Evolutionary conservation across 352 stramenopile species (phyloP), one percentile per base, ranked within the genome.

Genomic region (Phytophthora ohioensis): DNA sequence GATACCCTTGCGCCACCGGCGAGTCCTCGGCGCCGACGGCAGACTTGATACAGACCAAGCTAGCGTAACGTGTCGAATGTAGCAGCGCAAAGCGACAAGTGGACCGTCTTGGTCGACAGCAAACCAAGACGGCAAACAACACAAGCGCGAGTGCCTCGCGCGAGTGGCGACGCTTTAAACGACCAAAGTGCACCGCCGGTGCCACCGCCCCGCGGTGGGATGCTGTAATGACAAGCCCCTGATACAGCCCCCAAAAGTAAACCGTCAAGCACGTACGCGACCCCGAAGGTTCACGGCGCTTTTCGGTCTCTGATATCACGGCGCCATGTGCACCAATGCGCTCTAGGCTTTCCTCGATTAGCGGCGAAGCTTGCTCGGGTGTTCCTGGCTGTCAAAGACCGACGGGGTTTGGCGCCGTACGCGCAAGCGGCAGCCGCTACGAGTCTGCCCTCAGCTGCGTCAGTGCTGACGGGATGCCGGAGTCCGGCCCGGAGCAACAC

Each of bases 271-370:
- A 61, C 56, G 56, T 63, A 60, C 32, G 27, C 34, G 31, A 56
- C 38, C 17, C 55, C 49, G 45, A 59, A 64, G 36, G 15, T 66
- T 54, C 64, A 60, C 17, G 41, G 38, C 52, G 47, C 35, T 49
- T 42, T 54, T 47, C 15, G 35, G 7, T 8, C 43, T 8, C 31
- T 10, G 6, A 54, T 36, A 54, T 39, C 32, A 43, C 31, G 43
- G 6, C 43, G 27, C 43, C 27, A n/a, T 49, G 41, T 27, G 41
- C 15, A 27, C 39, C 17, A 45, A 45, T 45, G 39, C 11, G 4
- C 39, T 17, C 17, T 17, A 17, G 39, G 39, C 39, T 15, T 15
- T 45, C 17, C 39, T 45, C 39, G 15, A 32, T 6, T 27, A 12
- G 46, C 9, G 9, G 2, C 34, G 46, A 52, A 52, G 27, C 17